These are phyloP conservation scores for Fusarium verrucosum DNA, from an alignment of 2,329 filamentous ascomycete genomes.

Conservation along the genomic window DNA sequence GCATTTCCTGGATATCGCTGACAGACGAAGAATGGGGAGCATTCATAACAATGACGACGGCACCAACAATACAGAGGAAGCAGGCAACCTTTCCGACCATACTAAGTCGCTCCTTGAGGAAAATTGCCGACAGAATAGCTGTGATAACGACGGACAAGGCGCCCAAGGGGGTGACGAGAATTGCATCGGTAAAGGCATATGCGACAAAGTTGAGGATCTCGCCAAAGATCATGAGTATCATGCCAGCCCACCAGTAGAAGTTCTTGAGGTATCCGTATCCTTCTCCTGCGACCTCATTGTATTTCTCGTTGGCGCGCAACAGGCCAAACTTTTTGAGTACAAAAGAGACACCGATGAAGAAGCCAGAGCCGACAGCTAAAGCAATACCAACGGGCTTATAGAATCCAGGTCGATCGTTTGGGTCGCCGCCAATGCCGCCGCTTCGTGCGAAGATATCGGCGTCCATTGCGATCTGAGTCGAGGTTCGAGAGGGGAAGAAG, in stretches of 20 bases:
- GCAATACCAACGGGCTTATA: constrained; percentile 91
- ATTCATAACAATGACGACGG: constrained; percentile 93
- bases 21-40: constrained; percentile 88
- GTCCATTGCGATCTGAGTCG: constrained; percentile 34
- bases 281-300: constrained; percentile 93
- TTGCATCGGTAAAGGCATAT: constrained; percentile 96
- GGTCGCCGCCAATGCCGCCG: constrained; percentile 26
- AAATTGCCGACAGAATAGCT: constrained; percentile 90
- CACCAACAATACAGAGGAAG: constrained; percentile 93
- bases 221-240: constrained; percentile 96
- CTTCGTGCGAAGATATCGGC: constrained; percentile 37
- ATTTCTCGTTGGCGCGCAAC: constrained; percentile 92
- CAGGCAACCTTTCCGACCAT: constrained; percentile 97
- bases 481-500: constrained; percentile 1
- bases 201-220: constrained; percentile 98
- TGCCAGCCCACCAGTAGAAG: constrained; percentile 91
- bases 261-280: constrained; percentile 98
- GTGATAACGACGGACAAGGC: constrained; percentile 93
- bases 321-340: constrained; percentile 94
- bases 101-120: constrained; percentile 93
- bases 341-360: constrained; percentile 95
- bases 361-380: constrained; percentile 84
- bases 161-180: constrained; percentile 90
- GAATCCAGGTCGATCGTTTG: constrained; percentile 54
- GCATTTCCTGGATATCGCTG: constrained; percentile 89